A percentile compares a stretch with the other conserved stretches of the same genome.
Evolutionary conservation across 805 yeast species (phyloP).

Genomic region (Priceomyces carsonii): DNA sequence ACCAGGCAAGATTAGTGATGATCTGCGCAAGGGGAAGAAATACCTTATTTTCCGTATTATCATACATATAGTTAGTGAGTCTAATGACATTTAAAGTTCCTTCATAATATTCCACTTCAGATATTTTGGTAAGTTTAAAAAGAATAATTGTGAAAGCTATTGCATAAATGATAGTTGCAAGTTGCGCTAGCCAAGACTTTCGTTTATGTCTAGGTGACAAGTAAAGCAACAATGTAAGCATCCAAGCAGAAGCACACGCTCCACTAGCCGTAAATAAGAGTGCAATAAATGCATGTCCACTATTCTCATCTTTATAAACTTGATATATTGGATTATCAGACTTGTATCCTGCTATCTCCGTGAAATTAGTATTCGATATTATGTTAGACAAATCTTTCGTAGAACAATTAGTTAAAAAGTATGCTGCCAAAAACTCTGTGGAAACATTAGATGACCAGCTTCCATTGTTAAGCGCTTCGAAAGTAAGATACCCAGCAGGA

Average conservation of each 20-base stretch:
- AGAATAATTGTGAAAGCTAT: constrained; percentile 54
- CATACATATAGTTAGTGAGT: constrained; percentile 39
- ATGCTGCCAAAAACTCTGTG: neutral
- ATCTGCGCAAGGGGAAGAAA: constrained; percentile 42
- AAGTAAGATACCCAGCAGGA: neutral
- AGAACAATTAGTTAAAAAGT: constrained; percentile 49
- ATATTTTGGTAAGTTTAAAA: constrained; percentile 42
- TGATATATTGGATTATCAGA: constrained; percentile 24
- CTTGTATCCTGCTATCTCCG: constrained; percentile 15
- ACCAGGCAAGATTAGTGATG: constrained; percentile 54
- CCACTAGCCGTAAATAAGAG: constrained; percentile 56
- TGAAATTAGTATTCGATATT: neutral
- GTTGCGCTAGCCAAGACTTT: constrained; percentile 57
- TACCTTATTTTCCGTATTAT: constrained; percentile 35
- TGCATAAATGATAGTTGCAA: constrained; percentile 60
- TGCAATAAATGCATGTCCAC: constrained; percentile 45
- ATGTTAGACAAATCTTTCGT: constrained; percentile 6
- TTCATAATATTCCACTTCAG: constrained; percentile 49
- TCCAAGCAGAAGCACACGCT: constrained; percentile 66
- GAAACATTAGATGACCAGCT: neutral
- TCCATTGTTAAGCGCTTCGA: neutral
- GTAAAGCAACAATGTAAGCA: constrained; percentile 58
- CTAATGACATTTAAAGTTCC: constrained; percentile 55
- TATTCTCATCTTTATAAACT: constrained; percentile 12
- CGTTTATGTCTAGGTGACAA: constrained; percentile 50